Conservation (phyloP, 2,329 filamentous ascomycete species). For the Fusarium mexicanum region DNA sequence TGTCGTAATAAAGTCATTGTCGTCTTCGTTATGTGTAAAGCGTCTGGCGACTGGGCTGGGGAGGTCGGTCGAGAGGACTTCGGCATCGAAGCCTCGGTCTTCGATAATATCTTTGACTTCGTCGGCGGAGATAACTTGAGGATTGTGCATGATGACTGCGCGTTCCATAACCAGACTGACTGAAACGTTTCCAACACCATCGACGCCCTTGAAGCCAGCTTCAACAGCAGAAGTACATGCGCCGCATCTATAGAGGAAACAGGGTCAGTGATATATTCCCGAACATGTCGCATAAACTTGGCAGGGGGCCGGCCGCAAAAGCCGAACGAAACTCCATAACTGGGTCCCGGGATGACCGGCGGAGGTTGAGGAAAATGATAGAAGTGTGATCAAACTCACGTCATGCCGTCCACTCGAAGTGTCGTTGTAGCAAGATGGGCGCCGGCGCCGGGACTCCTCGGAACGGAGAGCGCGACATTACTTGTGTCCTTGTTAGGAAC, state of each 20-base stretch:
- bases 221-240: conserved; percentile 97
- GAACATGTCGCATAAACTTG: background rate
- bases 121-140: conserved; percentile 76
- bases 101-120: conserved; percentile 87
- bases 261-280: conserved; percentile 45
- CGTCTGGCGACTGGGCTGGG: conserved; percentile 62
- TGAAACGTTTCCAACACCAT: conserved; percentile 85
- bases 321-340: conserved; percentile 4
- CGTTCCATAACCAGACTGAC: conserved; percentile 95
- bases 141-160: conserved; percentile 92
- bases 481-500: conserved; percentile 57
- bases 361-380: background rate
- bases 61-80: conserved; percentile 84
- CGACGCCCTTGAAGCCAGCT: conserved; percentile 83
- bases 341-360: conserved; percentile 32
- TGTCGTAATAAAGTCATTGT: conserved; percentile 67
- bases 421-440: conserved; percentile 88
- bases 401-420: conserved; percentile 88
- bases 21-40: conserved; percentile 50
- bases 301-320: background rate
- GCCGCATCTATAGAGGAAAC: conserved; percentile 73
- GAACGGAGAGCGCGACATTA: conserved; percentile 33
- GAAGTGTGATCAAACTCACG: conserved; percentile 58
- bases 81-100: conserved; percentile 90
- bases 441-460: conserved; percentile 46